Evolutionary conservation across 1,284 basidiomycete genomes (phyloP).

Genomic region (Leccinum griseonigrum): DNA sequence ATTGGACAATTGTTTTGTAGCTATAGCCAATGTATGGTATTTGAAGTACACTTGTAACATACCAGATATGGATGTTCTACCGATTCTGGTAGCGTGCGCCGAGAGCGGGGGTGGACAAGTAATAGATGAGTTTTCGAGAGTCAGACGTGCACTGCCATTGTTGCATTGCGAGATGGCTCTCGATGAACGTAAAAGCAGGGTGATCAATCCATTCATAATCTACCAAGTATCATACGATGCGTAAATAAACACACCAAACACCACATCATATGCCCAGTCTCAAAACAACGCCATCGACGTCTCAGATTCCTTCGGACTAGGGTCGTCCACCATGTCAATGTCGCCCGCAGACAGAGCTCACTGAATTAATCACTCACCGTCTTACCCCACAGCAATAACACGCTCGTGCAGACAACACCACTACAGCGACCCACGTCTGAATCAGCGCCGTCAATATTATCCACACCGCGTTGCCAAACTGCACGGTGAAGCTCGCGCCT

Average conservation of each 20-base stretch:
- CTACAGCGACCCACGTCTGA: slow-evolving; percentile 57
- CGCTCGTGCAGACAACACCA: slow-evolving; percentile 56
- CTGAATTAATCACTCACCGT: slow-evolving; percentile 28
- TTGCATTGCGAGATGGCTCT: not conserved
- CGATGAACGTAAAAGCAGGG: not conserved
- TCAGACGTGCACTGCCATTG: not conserved
- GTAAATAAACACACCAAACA: not conserved
- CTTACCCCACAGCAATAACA: slow-evolving; percentile 67
- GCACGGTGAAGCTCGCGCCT: slow-evolving; percentile 42
- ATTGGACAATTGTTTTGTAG: slow-evolving; percentile 18
- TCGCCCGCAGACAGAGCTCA: not conserved
- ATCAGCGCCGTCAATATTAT: slow-evolving; percentile 56
- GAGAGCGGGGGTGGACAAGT: not conserved
- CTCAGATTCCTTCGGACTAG: slow-evolving; percentile 12
- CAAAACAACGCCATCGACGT: not conserved
- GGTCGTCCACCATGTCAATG: slow-evolving; percentile 10
- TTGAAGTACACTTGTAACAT: not conserved
- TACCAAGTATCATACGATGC: not conserved
- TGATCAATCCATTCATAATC: not conserved
- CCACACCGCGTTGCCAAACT: slow-evolving; percentile 70
- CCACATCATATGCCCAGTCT: not conserved
- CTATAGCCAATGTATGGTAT: slow-evolving; percentile 11
- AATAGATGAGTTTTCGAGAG: not conserved
- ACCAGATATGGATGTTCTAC: not conserved
- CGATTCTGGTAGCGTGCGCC: not conserved